phyloP scores from a whole-genome alignment of 306 rosid genomes.

The Parietaria judaica region DNA sequence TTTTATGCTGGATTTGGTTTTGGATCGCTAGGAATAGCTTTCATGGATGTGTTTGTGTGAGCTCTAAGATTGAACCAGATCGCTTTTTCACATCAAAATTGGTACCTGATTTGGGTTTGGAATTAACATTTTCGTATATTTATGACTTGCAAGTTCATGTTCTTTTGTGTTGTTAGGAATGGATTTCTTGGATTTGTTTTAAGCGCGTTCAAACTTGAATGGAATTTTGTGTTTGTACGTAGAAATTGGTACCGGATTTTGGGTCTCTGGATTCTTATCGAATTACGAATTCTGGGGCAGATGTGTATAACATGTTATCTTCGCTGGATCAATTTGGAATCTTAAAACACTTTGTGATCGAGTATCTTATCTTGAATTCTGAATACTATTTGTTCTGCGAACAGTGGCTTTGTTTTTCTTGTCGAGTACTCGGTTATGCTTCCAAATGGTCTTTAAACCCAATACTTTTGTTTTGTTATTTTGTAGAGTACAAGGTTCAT shows the following conservation, averaged over 20 bases:
- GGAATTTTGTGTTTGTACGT: not conserved
- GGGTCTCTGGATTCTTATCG: not conserved
- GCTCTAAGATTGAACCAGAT: no score
- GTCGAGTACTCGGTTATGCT: no score
- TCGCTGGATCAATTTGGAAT: not conserved
- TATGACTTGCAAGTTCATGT: no score
- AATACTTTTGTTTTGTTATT: not conserved
- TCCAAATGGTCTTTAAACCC: no score
- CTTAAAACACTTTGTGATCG: not conserved
- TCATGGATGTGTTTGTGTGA: no score
- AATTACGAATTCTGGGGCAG: not conserved
- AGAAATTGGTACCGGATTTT: not conserved
- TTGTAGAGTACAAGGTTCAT: slow-evolving; percentile 85
- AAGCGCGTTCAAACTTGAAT: not conserved
- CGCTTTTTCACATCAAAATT: no score
- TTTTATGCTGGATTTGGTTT: no score
- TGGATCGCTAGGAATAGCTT: no score
- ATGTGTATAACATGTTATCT: not conserved
- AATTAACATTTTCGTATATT: no score
- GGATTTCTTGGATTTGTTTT: no score
- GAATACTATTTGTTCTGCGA: not conserved
- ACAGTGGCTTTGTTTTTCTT: not conserved
- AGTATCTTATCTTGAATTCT: not conserved
- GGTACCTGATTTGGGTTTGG: no score
- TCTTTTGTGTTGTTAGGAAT: no score